Conservation (phyloP, 2,329 filamentous ascomycete species). For the Aspergillus jensenii region DNA sequence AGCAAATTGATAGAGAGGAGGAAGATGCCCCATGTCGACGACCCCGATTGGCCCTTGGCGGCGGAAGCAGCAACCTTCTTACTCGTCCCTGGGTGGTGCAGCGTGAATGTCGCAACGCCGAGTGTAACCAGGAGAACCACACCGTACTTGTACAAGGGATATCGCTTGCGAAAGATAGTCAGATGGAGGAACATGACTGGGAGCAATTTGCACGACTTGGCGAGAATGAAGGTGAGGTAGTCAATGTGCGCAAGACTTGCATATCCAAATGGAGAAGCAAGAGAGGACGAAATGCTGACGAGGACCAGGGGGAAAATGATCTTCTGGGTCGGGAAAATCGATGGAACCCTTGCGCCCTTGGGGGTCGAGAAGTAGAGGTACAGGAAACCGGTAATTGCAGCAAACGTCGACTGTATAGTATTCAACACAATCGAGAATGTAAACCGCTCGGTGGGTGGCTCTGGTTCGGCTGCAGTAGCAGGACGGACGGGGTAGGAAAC, state of each 20-base stretch:
- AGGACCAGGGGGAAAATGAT: slow-evolving; percentile 79
- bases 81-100: slow-evolving; percentile 70
- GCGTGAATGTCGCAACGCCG: slow-evolving; percentile 91
- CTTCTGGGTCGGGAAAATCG: slow-evolving; percentile 71
- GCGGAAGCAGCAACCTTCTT: slow-evolving; percentile 51
- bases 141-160: slow-evolving; percentile 94
- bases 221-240: slow-evolving; percentile 96
- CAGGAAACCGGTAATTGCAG: slow-evolving; percentile 74
- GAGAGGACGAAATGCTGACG: slow-evolving; percentile 81
- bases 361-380: slow-evolving; percentile 73
- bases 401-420: slow-evolving; percentile 89
- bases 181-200: slow-evolving; percentile 97
- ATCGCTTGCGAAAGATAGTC: slow-evolving; percentile 82
- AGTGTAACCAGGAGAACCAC: slow-evolving; percentile 88
- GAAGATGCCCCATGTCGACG: slow-evolving; percentile 70
- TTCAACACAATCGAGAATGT: slow-evolving; percentile 94
- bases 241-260: slow-evolving; percentile 90
- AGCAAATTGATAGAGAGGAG: slow-evolving; percentile 86
- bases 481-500: slow-evolving; percentile 71
- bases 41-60: slow-evolving; percentile 58
- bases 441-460: slow-evolving; percentile 66
- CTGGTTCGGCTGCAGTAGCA: slow-evolving; percentile 44
- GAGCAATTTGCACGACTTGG: slow-evolving; percentile 97
- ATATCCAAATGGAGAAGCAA: slow-evolving; percentile 95
- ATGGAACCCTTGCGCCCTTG: slow-evolving; percentile 43